Percentiles rank a stretch among this genome's conserved stretches.
phyloP scores from a whole-genome alignment of 129 eudicot species.

The Escallonia herrerae region DNA sequence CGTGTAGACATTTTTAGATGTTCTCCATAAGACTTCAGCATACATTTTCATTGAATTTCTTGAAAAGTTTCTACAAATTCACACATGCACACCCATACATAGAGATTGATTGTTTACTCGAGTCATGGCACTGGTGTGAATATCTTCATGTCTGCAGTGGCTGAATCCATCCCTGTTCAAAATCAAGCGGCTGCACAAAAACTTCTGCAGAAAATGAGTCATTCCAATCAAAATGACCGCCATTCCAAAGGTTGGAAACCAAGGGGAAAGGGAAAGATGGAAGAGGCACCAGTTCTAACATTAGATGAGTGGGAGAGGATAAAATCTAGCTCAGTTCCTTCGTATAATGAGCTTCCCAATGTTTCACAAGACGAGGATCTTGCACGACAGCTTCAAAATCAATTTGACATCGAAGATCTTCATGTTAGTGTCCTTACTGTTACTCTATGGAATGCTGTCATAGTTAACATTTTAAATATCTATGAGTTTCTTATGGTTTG shows the following conservation, averaged over 20 bases:
- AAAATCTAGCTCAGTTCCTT: conserved; percentile 42
- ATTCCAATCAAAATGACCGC: conserved; percentile 29
- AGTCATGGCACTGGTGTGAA: too few relatives aligned
- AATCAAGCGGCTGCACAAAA: conserved; percentile 95
- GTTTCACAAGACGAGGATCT: conserved; percentile 72
- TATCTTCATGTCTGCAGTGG: conserved; percentile 31
- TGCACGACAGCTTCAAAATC: conserved; percentile 79
- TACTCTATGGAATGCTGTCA: too few relatives aligned
- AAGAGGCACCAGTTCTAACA: conserved; percentile 51
- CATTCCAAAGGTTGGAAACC: conserved; percentile 52
- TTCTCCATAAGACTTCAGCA: too few relatives aligned
- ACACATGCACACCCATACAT: too few relatives aligned
- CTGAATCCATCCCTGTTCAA: conserved; percentile 63
- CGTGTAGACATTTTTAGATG: too few relatives aligned
- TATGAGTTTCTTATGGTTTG: too few relatives aligned
- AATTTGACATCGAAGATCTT: conserved; percentile 77
- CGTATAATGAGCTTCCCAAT: conserved; percentile 29
- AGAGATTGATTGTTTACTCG: too few relatives aligned
- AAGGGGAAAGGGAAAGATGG: conserved; percentile 48
- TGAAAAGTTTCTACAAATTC: too few relatives aligned
- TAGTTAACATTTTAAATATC: too few relatives aligned
- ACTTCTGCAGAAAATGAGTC: conserved; percentile 71
- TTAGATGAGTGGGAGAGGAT: conserved; percentile 89
- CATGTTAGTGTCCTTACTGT: conserved; percentile 33
- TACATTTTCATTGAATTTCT: too few relatives aligned